Conservation (phyloP, 2,329 filamentous ascomycete genomes). For the Penicillium digitatum region DNA sequence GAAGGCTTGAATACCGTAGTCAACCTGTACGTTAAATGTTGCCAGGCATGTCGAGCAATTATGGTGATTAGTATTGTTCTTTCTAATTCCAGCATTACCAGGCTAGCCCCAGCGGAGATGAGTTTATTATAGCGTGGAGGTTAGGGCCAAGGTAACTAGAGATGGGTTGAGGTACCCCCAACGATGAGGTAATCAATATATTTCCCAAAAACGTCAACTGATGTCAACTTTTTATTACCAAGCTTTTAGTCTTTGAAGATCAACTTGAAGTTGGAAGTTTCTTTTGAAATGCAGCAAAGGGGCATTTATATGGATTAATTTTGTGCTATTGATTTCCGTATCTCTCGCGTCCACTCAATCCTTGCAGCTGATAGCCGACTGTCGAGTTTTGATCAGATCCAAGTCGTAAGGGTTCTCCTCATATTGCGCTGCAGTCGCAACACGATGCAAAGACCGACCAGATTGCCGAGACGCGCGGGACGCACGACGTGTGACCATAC, state of each 20-base stretch:
- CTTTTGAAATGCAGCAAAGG: not conserved
- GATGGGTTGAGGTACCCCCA: conserved; percentile 19
- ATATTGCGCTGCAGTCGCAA: conserved; percentile 28
- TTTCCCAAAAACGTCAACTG: not conserved
- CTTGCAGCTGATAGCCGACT: conserved; percentile 22
- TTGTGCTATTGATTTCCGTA: not conserved
- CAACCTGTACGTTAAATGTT: conserved; percentile 24
- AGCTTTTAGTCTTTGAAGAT: too few relatives aligned
- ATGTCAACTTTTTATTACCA: too few relatives aligned
- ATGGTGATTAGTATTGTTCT: not conserved
- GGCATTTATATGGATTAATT: not conserved
- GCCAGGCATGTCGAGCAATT: conserved; percentile 13
- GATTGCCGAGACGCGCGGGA: conserved; percentile 20
- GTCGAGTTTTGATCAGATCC: conserved; percentile 43
- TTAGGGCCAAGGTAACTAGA: conserved; percentile 17
- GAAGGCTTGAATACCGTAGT: conserved; percentile 18
- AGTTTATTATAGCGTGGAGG: conserved; percentile 8
- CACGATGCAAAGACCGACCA: conserved; percentile 18
- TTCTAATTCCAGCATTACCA: not conserved
- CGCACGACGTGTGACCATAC: conserved; percentile 13
- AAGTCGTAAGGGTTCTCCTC: conserved; percentile 45
- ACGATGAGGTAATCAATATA: conserved; percentile 23
- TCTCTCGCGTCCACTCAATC: not conserved
- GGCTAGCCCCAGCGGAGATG: not conserved
- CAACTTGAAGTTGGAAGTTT: too few relatives aligned